Base-by-base conservation (phyloP, 495 filamentous ascomycete genomes). In the Clavariopsis aquatica region DNA sequence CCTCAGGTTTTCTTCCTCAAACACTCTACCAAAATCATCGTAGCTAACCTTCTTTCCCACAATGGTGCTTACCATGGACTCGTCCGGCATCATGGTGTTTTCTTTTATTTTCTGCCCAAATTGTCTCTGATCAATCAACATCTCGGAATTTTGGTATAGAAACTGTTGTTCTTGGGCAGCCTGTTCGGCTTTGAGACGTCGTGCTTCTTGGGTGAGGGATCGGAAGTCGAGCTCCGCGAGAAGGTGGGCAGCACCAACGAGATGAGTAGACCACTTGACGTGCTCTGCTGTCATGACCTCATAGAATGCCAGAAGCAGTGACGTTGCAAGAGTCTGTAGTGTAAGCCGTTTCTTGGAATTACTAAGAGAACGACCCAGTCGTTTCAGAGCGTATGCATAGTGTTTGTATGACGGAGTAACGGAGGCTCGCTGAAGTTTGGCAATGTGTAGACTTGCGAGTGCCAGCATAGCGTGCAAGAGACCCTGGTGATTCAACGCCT, bases 251-350 rank as follows among this genome's bases (percentile, higher is more conserved):
- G 93, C 88, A 10, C 94, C 94, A 38, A 88, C 84, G 63, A 98
- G 80, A 72, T 98, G 94, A 57, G 85, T 93, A 68, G 90, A 92
- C 94, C 94, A 98, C 75, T 96, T 96, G 53, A 89, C 84, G 70
- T 97, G 94, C 68, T 98, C 94, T 17, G 92, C 94, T 47, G 89
- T 88, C 84, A 93, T 92, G 22, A 96, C 90, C 73, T 98, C 94
- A 71, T 96, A 98, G 70, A 90, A 98, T 1, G 87, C 91, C 23
- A 98, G 82, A 19, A 97, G 77, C n/a, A 96, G 78, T 1, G 91
- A 89, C 17, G 94, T 92, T 13, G 93, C 92, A 17, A 98, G 79
- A 0, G 93, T 97, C 0, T 90, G 86, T 12, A 91, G 81, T 62
- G 91, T 85, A 17, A 84, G 84, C n/a, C 94, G 87, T 69, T 87